phyloP scores from a whole-genome alignment of 345 rosid species.

The Salix dunnii region DNA sequence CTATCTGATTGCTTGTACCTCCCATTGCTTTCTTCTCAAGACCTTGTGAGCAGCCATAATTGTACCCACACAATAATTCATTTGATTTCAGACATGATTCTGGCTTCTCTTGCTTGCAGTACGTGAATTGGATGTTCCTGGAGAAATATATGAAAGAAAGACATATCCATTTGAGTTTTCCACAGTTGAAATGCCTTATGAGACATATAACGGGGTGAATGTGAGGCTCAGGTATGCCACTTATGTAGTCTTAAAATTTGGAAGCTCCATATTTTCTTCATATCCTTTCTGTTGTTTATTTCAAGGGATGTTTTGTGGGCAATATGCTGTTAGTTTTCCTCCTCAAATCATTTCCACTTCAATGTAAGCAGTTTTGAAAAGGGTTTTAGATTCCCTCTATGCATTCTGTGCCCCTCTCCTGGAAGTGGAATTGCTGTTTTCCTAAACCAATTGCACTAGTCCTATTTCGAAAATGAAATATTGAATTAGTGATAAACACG shows the following conservation, averaged over 20 bases:
- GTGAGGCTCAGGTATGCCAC: constrained; percentile 80
- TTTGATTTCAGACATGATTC: constrained; percentile 8
- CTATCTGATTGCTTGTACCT: background rate
- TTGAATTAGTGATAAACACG: background rate
- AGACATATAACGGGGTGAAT: constrained; percentile 88
- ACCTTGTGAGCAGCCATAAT: background rate
- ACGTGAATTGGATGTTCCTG: constrained; percentile 94
- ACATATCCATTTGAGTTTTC: constrained; percentile 90
- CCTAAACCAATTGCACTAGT: background rate
- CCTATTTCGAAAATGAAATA: background rate
- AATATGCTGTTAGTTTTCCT: background rate
- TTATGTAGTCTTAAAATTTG: background rate
- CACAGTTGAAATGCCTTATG: constrained; percentile 93
- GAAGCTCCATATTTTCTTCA: background rate
- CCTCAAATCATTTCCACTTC: background rate
- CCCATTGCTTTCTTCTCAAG: background rate
- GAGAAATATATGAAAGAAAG: constrained; percentile 87
- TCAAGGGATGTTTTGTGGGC: constrained; percentile 3
- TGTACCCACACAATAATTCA: background rate
- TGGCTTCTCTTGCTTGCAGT: constrained; percentile 44
- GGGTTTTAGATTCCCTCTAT: background rate
- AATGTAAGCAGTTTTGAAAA: background rate
- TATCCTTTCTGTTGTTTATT: background rate
- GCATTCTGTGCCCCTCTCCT: background rate
- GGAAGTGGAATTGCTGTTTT: background rate